Base-by-base conservation (phyloP, 805 yeast genomes). In the Candida vaughaniae region DNA sequence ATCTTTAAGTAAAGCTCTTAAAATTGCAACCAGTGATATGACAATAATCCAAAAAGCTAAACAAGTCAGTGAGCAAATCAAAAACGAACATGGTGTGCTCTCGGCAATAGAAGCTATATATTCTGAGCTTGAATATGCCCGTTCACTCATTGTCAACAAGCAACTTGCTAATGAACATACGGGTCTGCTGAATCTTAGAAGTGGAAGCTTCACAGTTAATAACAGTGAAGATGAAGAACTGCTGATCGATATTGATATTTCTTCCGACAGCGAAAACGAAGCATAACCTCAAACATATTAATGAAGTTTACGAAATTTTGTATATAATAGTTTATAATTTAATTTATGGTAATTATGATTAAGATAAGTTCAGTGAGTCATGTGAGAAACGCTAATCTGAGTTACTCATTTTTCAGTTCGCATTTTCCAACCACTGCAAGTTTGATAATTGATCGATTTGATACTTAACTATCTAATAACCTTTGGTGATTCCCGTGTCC, bases 41-140 rank as follows among this genome's bases (percentile, higher is more conserved):
- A 71, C 83, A 36, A 79, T 86, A 48, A 77, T 75, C n/a, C 73
- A 76, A 19, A 83, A 75, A 51, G 95, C 96, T 0, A 63, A 61
- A 29, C 60, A 59, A 9, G 63, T 87, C 12, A 87, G 95, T 12
- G 71, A 67, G 29, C 69, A 69, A 29, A 85, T 91, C 39, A 59
- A 75, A 8, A 58, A 64, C n/a, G 98, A 91, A 54, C 66, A 83
- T 51, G 98, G 98, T 2, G 96, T 89, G 5, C 63, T 63, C 17
- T 70, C 68, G 12, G 97, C 97, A 0, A 78, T 91, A 28, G 80
- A 78, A 36, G 64, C 78, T 6, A 84, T 91, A n/a, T 91, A 90
- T 58, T 69, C 78, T 1, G 87, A 87, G 50, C 55, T 88, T 55
- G 89, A 81, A 34, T 90, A 90, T 57, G 85, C 95, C 1, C 67